These are phyloP conservation scores for Davidsoniella eucalypti DNA, from an alignment of 2,329 filamentous ascomycete species.

Conservation along the genomic window DNA sequence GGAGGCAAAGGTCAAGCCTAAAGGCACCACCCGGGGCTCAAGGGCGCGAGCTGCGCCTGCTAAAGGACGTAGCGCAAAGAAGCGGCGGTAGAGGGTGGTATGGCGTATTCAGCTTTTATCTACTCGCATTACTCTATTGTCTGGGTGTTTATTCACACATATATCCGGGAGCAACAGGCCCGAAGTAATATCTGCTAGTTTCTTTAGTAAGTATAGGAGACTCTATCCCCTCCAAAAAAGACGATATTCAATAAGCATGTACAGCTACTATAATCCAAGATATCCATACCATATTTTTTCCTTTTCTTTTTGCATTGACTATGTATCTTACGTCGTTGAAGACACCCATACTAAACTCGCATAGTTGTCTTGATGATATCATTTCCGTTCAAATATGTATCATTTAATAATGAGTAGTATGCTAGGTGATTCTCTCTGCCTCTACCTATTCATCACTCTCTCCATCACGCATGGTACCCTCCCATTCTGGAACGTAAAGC, in stretches of 20 bases:
- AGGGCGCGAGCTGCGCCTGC: neutral
- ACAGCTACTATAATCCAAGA: no score
- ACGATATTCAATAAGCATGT: no score
- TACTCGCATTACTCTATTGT: no score
- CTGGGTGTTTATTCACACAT: no score
- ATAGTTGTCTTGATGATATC: neutral
- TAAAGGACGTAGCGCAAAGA: neutral
- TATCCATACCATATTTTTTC: no score
- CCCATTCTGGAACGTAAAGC: constrained; percentile 28
- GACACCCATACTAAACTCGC: no score
- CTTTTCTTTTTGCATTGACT: no score
- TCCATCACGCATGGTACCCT: constrained; percentile 15
- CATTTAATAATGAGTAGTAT: neutral
- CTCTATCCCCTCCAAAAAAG: neutral
- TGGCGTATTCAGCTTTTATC: no score
- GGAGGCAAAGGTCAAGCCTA: constrained; percentile 24
- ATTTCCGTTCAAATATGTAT: neutral
- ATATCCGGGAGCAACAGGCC: no score
- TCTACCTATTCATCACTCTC: neutral
- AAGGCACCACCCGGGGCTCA: constrained; percentile 13
- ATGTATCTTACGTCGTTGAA: no score
- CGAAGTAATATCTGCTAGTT: neutral
- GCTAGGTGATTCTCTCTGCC: no score
- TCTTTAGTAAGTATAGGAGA: neutral
- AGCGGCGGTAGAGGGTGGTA: no score